Evolutionary conservation across 2,329 filamentous ascomycete species (phyloP).

Genomic region (Pseudodiploospora longispora): DNA sequence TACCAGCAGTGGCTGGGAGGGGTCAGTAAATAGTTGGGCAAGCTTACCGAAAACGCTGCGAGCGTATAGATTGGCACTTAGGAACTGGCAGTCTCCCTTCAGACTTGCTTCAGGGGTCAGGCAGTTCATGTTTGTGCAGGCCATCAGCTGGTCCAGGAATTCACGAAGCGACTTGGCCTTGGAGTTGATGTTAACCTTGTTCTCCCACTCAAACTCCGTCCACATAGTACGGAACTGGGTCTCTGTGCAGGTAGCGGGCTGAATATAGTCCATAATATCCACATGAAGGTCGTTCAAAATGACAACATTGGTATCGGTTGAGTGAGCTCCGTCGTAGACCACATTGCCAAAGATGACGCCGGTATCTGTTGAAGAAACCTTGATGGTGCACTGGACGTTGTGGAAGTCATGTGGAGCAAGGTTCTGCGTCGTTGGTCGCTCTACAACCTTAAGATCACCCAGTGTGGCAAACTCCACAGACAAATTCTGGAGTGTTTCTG

Average conservation of each 20-base stretch:
- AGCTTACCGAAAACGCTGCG: slow-evolving; percentile 94
- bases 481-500: slow-evolving; percentile 91
- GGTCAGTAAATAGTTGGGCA: background rate
- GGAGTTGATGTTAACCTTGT: slow-evolving; percentile 99
- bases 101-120: slow-evolving; percentile 92
- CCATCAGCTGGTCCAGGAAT: slow-evolving; percentile 92
- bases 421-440: slow-evolving; percentile 93
- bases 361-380: slow-evolving; percentile 95
- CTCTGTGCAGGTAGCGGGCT: slow-evolving; percentile 91
- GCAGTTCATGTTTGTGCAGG: slow-evolving; percentile 97
- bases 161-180: slow-evolving; percentile 88
- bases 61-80: slow-evolving; percentile 94
- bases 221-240: slow-evolving; percentile 99
- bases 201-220: slow-evolving; percentile 99
- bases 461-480: slow-evolving; percentile 98
- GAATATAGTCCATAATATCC: slow-evolving; percentile 99
- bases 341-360: slow-evolving; percentile 99
- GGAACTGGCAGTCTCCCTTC: slow-evolving; percentile 95
- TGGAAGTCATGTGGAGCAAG: slow-evolving; percentile 92
- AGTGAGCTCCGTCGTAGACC: slow-evolving; percentile 89
- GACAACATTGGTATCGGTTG: slow-evolving; percentile 89
- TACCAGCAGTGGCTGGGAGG: background rate
- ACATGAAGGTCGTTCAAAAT: slow-evolving; percentile 98
- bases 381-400: slow-evolving; percentile 97
- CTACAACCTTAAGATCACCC: slow-evolving; percentile 94